These are phyloP conservation scores for Diaporthe aspalathi DNA, from an alignment of 2,329 filamentous ascomycete genomes.

Conservation along the genomic window DNA sequence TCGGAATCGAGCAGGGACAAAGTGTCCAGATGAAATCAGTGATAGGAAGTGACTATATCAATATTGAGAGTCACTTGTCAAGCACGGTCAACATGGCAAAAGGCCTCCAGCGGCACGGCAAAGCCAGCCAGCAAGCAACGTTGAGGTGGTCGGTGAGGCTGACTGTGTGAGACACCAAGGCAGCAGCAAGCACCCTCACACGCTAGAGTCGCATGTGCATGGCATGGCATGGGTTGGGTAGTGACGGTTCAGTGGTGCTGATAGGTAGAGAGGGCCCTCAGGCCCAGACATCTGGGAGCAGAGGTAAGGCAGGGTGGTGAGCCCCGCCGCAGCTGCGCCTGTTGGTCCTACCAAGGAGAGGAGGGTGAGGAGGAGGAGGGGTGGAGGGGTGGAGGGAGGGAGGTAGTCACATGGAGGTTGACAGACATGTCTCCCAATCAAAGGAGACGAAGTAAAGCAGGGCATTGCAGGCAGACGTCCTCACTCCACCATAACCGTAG, in stretches of 20 bases:
- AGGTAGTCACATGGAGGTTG: no score
- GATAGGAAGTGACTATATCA: background rate
- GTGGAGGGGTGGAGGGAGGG: no score
- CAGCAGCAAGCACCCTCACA: constrained; percentile 28
- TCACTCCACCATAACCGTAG: no score
- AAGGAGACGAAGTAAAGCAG: no score
- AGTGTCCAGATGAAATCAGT: background rate
- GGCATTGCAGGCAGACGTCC: no score
- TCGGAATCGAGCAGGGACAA: background rate
- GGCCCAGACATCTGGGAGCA: no score
- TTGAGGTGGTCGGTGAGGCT: background rate
- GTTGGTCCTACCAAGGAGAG: constrained; percentile 23
- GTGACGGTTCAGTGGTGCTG: background rate
- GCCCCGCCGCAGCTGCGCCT: background rate
- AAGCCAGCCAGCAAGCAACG: background rate
- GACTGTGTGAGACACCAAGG: constrained; percentile 12
- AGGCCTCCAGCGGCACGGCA: background rate
- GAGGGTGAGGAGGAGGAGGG: background rate
- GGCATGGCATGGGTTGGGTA: background rate
- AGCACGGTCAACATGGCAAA: background rate
- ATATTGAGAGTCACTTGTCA: background rate
- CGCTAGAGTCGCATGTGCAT: constrained; percentile 1
- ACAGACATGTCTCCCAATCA: no score
- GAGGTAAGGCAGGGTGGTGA: background rate
- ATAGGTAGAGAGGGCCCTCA: no score